Evolutionary conservation across 805 yeast species (phyloP).

Genomic region (Hanseniaspora meyeri): DNA sequence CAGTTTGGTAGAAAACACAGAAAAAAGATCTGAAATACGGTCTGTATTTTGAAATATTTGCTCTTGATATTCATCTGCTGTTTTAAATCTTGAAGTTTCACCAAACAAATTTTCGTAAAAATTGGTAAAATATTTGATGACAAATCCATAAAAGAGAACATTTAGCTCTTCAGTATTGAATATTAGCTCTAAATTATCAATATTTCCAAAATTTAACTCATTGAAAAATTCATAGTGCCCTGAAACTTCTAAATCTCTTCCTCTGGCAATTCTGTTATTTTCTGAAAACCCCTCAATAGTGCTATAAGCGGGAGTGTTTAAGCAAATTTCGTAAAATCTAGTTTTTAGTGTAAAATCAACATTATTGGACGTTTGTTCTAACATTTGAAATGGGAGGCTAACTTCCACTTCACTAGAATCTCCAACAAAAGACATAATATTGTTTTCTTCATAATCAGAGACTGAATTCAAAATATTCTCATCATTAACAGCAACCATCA

Average conservation of each 20-base stretch:
- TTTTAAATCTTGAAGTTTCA: slow-evolving; percentile 65
- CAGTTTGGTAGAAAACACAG: background rate
- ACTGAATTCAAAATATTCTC: slow-evolving; percentile 83
- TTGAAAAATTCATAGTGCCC: slow-evolving; percentile 58
- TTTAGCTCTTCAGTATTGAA: slow-evolving; percentile 56
- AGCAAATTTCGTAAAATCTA: slow-evolving; percentile 44
- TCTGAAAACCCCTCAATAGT: slow-evolving; percentile 62
- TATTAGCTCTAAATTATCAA: slow-evolving; percentile 56
- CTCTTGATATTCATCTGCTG: slow-evolving; percentile 66
- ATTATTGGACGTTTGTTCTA: slow-evolving; percentile 40
- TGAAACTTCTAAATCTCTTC: slow-evolving; percentile 44
- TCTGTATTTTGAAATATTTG: slow-evolving; percentile 15
- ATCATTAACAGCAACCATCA: slow-evolving; percentile 73
- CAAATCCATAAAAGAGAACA: slow-evolving; percentile 64
- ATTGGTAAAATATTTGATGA: slow-evolving; percentile 60
- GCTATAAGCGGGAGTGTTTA: slow-evolving; percentile 88
- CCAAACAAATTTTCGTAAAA: slow-evolving; percentile 87
- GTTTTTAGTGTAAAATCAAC: slow-evolving; percentile 43
- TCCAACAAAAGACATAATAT: slow-evolving; percentile 64
- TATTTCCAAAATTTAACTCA: slow-evolving; percentile 49
- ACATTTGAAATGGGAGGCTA: slow-evolving; percentile 46
- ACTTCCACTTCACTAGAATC: slow-evolving; percentile 37
- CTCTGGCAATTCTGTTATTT: slow-evolving; percentile 52
- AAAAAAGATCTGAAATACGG: background rate
- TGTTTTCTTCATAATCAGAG: slow-evolving; percentile 67